phyloP scores from a whole-genome alignment of 768 basidiomycete genomes.

The Strobilomyces confusus region DNA sequence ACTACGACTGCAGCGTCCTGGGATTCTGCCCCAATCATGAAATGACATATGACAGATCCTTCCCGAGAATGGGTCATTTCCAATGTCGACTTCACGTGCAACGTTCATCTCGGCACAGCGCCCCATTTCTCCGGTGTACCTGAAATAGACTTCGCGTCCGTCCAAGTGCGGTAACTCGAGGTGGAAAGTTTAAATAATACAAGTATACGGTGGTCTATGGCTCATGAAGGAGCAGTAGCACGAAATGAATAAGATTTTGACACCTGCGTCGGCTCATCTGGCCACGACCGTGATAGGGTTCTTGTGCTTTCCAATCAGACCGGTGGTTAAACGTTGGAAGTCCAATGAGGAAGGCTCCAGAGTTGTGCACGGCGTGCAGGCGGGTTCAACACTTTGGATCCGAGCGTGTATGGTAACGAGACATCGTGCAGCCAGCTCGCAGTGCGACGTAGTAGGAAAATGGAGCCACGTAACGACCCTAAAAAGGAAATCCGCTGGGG shows the following conservation, averaged over 20 bases:
- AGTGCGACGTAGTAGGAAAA: neutral
- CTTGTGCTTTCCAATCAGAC: neutral
- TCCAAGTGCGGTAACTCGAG: neutral
- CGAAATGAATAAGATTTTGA: neutral
- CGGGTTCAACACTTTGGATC: neutral
- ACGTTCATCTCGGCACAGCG: conserved; percentile 3
- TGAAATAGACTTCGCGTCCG: neutral
- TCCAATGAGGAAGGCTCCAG: neutral
- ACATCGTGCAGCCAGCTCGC: neutral
- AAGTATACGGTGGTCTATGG: neutral
- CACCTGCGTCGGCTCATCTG: neutral
- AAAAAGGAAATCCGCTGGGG: conserved; percentile 24
- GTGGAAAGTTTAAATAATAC: neutral
- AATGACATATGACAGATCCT: conserved; percentile 12
- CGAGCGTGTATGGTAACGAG: neutral
- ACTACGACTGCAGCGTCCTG: no score
- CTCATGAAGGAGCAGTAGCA: neutral
- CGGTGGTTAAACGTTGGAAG: neutral
- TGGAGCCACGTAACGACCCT: conserved; percentile 18
- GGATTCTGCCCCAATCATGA: neutral
- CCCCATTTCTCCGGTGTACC: conserved; percentile 1
- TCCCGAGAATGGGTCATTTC: conserved; percentile 17
- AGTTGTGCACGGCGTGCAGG: neutral
- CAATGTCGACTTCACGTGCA: conserved; percentile 17
- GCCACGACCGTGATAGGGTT: neutral